Conservation (phyloP, 208 protist genomes). For the Acanthamoeba lenticulata region DNA sequence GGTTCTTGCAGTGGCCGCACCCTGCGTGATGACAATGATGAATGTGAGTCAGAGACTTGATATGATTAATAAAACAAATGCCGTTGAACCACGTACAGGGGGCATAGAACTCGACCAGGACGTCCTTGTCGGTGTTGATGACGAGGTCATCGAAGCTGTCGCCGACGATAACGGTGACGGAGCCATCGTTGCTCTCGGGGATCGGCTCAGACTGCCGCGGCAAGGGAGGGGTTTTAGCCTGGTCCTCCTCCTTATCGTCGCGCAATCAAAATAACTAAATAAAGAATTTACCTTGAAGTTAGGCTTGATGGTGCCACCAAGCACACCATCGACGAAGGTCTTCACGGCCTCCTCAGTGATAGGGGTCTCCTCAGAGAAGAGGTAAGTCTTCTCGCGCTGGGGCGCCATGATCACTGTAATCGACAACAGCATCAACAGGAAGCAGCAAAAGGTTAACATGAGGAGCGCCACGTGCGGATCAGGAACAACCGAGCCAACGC, state of each 20-base stretch:
- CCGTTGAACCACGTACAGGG: constrained; percentile 84
- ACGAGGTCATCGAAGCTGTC: constrained; percentile 76
- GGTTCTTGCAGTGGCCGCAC: constrained; percentile 94
- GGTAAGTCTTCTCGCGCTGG: constrained; percentile 40
- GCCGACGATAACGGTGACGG: constrained; percentile 79
- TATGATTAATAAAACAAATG: background rate
- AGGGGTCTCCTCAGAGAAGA: background rate
- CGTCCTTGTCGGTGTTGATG: constrained; percentile 76
- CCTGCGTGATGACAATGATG: constrained; percentile 72
- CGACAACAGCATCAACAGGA: background rate
- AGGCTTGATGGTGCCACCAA: constrained; percentile 37
- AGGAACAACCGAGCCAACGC: too few species aligned
- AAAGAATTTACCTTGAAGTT: constrained; percentile 3
- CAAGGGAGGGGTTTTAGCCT: too few species aligned
- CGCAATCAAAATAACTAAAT: too few species aligned
- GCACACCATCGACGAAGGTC: constrained; percentile 27
- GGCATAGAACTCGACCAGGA: constrained; percentile 94
- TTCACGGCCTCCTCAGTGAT: constrained; percentile 25
- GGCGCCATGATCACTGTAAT: constrained; percentile 20
- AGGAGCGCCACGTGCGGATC: too few species aligned
- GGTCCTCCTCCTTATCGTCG: too few species aligned
- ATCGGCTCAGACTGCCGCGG: constrained; percentile 62
- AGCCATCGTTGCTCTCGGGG: constrained; percentile 72
- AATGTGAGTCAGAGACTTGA: background rate
- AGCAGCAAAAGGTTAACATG: background rate